Percentiles rank a stretch among this genome's conserved stretches.
These are phyloP conservation scores for Nakazawaea molendinolei DNA, from an alignment of 805 yeast genomes.

Conservation along the genomic window DNA sequence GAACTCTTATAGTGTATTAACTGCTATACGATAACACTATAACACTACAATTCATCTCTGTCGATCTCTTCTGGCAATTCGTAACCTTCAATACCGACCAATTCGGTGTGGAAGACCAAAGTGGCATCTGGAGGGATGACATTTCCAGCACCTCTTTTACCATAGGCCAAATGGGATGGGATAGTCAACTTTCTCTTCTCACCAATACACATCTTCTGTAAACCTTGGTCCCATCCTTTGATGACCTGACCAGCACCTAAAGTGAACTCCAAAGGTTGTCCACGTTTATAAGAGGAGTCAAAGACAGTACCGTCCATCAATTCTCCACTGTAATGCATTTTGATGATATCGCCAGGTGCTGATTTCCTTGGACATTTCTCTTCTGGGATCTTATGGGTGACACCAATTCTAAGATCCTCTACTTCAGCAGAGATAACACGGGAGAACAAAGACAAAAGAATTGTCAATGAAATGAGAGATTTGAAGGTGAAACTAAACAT, in stretches of 20 bases:
- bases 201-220: conserved; percentile 72
- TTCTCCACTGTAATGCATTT: conserved; percentile 75
- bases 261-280: conserved; percentile 61
- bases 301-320: conserved; percentile 64
- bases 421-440: background rate
- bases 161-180: conserved; percentile 77
- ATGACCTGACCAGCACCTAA: conserved; percentile 80
- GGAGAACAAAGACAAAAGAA: background rate
- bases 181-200: conserved; percentile 75
- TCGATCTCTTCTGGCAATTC: conserved; percentile 8
- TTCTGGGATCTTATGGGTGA: conserved; percentile 40
- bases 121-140: conserved; percentile 77
- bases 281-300: conserved; percentile 65
- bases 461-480: no score
- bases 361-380: conserved; percentile 53
- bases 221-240: conserved; percentile 87
- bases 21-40: background rate
- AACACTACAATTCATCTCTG: conserved; percentile 9
- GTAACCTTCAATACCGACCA: conserved; percentile 44
- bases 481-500: no score
- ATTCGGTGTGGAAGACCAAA: conserved; percentile 58
- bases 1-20: background rate
- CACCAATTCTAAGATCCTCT: conserved; percentile 17
- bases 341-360: conserved; percentile 55
- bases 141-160: conserved; percentile 67